Base-by-base conservation (phyloP, 176 grass and related monocot genomes). In the Carex parvula region DNA sequence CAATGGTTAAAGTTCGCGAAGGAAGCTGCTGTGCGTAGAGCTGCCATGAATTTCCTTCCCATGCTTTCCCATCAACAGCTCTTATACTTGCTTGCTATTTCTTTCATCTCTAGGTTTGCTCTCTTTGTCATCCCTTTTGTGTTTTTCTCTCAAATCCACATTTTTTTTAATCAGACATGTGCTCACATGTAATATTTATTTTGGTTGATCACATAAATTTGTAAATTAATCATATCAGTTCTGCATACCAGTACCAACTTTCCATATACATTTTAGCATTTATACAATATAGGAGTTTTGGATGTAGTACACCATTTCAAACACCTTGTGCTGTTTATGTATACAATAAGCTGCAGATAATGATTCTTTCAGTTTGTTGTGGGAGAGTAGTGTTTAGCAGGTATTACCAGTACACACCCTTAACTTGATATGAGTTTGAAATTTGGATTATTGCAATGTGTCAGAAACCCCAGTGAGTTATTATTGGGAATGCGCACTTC, bases 1-100 rank as follows among this genome's bases (percentile, higher is more conserved):
- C 91, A 94, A 63, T 99, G 96, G 96, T 85, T 99, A 75, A 95
- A 89, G 70, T 95, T 95, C 83, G 96, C 96, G 9, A 99, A 93
- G 90, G 93, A 99, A 53, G 96, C 96, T 81, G 96, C 96, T 37
- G 87, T 95, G 41, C 84, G 96, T 75, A 95, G 96, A 89, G 96
- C 96, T 77, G 91, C 92, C 42, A 99, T 99, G 96, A 95, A 93
- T 91, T 89, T 93, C 88, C 93, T 99, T 79, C 96, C 96, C 29
- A 99, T 99, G 96, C 93, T 99, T 58, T 99, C 96, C 30, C 96
- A 99, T 89, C 96, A 99, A 85, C 96, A 99, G 86, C 88, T 99
- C 52, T 70, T 99, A 39, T 99, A 99, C 79, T 67, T 99, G 85
- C 84, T 95, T 89, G 88, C 96, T 83, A 91, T 95, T 83, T 99